Conservation (phyloP, 1,284 basidiomycete genomes). For the Erythrobasidium hasegawianum region DNA sequence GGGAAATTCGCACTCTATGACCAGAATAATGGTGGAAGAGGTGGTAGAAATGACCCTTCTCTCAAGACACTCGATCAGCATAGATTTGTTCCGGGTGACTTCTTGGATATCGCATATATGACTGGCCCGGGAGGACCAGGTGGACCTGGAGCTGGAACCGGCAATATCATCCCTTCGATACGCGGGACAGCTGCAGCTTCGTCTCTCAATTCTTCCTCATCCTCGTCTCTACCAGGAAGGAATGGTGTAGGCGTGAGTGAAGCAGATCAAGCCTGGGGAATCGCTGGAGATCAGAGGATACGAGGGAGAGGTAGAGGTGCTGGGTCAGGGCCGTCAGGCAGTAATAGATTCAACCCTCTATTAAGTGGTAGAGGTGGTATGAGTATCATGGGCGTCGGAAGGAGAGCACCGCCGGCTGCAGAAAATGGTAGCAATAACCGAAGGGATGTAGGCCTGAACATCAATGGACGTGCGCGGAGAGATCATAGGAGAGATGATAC, state of each 20-base stretch:
- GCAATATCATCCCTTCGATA: not conserved
- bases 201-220: not conserved
- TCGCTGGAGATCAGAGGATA: constrained; percentile 19
- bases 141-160: not conserved
- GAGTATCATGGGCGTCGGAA: constrained; percentile 28
- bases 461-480: too few species aligned
- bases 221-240: not conserved
- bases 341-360: constrained; percentile 22
- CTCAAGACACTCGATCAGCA: constrained; percentile 37
- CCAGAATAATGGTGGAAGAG: not conserved
- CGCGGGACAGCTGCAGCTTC: not conserved
- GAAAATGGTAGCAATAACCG: not conserved
- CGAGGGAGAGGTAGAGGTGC: constrained; percentile 3
- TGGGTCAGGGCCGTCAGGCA: constrained; percentile 4
- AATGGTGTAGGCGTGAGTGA: constrained; percentile 13
- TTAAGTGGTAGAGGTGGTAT: constrained; percentile 18
- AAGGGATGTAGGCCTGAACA: not conserved
- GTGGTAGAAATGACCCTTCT: constrained; percentile 20
- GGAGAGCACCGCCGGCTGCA: not conserved
- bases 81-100: constrained; percentile 42
- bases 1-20: constrained; percentile 9
- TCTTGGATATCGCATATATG: constrained; percentile 40
- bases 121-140: constrained; percentile 1
- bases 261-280: constrained; percentile 31
- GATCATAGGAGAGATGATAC: not conserved